Evolutionary conservation across 2,329 filamentous ascomycete species (phyloP).

Genomic region (Huntiella savannae): DNA sequence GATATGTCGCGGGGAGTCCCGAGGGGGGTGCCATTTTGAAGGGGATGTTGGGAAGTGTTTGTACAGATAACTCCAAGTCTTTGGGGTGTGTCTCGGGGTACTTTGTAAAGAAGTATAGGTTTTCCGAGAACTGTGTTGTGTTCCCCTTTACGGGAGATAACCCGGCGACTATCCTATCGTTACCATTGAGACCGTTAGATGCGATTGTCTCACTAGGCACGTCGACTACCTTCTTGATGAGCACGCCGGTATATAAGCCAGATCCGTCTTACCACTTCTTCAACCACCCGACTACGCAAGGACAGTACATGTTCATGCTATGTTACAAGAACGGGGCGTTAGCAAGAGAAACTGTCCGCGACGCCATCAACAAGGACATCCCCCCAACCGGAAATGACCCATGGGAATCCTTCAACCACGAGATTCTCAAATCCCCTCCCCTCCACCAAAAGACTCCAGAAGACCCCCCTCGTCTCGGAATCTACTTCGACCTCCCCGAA

Average conservation of each 20-base stretch:
- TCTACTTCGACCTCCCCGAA: slow-evolving; percentile 92
- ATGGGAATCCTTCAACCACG: slow-evolving; percentile 69
- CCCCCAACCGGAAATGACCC: slow-evolving; percentile 26
- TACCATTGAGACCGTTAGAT: slow-evolving; percentile 72
- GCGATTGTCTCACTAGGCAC: slow-evolving; percentile 91
- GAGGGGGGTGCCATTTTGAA: slow-evolving; percentile 40
- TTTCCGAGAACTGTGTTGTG: slow-evolving; percentile 54
- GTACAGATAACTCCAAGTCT: slow-evolving; percentile 59
- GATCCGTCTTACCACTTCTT: slow-evolving; percentile 92
- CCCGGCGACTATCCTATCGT: slow-evolving; percentile 78
- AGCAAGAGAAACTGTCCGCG: slow-evolving; percentile 74
- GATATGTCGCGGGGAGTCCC: slow-evolving; percentile 47
- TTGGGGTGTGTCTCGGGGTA: slow-evolving; percentile 62
- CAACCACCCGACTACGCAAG: slow-evolving; percentile 81
- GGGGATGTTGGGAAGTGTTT: slow-evolving; percentile 61
- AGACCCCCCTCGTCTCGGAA: slow-evolving; percentile 59
- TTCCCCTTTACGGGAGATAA: slow-evolving; percentile 91
- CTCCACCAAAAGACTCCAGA: slow-evolving; percentile 38
- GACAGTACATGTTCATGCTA: slow-evolving; percentile 98
- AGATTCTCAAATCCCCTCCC: slow-evolving; percentile 47
- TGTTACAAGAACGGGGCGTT: slow-evolving; percentile 98
- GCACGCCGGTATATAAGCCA: slow-evolving; percentile 75
- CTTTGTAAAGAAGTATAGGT: slow-evolving; percentile 62
- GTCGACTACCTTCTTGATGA: slow-evolving; percentile 94
- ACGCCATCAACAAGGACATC: slow-evolving; percentile 42